Evolutionary conservation across 176 grass and related monocot genomes (phyloP).

Genomic region (Bonia amplexicaulis): DNA sequence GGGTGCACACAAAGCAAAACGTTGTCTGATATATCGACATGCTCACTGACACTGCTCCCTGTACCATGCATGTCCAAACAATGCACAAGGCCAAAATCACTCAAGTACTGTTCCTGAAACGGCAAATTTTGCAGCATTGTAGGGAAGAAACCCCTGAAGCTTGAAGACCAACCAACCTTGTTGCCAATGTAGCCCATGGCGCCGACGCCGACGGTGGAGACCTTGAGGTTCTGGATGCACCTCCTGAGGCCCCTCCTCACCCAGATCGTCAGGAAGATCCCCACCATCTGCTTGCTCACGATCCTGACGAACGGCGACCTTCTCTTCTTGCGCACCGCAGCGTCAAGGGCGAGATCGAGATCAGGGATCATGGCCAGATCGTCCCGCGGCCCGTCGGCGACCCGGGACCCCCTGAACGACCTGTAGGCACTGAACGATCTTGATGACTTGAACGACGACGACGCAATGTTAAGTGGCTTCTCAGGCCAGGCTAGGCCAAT

Average conservation of each 20-base stretch:
- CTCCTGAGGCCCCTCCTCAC: slow-evolving; percentile 37
- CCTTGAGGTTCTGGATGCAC: slow-evolving; percentile 10
- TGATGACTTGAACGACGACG: slow-evolving; percentile 41
- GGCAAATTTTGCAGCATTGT: neutral
- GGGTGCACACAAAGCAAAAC: slow-evolving; percentile 89
- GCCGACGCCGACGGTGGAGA: slow-evolving; percentile 20
- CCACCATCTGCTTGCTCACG: slow-evolving; percentile 76
- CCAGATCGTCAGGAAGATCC: neutral
- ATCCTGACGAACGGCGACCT: slow-evolving; percentile 70
- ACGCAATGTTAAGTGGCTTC: slow-evolving; percentile 66
- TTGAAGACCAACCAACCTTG: slow-evolving; percentile 38
- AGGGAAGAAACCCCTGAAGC: neutral
- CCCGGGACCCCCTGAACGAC: slow-evolving; percentile 35
- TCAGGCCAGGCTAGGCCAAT: slow-evolving; percentile 83
- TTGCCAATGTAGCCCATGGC: slow-evolving; percentile 99
- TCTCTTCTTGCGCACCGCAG: slow-evolving; percentile 40
- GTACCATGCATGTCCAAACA: slow-evolving; percentile 10
- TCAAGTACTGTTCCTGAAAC: neutral
- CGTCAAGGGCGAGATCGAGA: slow-evolving; percentile 29
- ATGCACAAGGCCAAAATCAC: neutral
- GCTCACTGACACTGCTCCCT: slow-evolving; percentile 87
- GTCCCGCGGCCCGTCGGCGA: slow-evolving; percentile 2
- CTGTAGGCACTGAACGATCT: slow-evolving; percentile 33
- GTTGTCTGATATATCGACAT: slow-evolving; percentile 94
- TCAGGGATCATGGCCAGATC: slow-evolving; percentile 33